Base-by-base conservation (phyloP, 768 basidiomycete genomes). In the Kockovaella imperatae region DNA sequence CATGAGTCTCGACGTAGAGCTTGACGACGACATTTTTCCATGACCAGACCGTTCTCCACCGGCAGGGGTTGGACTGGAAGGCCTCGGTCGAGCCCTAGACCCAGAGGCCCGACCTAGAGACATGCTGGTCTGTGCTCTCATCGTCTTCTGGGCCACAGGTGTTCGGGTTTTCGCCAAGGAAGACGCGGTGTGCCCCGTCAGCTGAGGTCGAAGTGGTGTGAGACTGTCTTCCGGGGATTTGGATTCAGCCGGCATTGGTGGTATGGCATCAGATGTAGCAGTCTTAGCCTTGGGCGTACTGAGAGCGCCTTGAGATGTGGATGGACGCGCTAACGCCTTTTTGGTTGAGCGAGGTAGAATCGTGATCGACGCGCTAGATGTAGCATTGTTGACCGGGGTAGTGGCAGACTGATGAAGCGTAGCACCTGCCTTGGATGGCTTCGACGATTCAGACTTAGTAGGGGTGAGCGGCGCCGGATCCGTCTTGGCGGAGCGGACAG, bases 101-200 rank as follows among this genome's bases (percentile, higher is more conserved):
- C 24, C 38, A 15, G 38, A 8, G 28, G 20, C 24, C 11, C 21
- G 49, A 8, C 49, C 50, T 3, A 50, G 49, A 26, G 36, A 48
- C 43, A 36, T 47, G 34, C 31, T 13, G 32, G 42, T 21, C 18
- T 23, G 15, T 24, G 43, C 24, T 29, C 21, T 21, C 21, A 32
- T 13, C 15, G 23, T 26, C 34, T 6, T 24, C 10, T 25, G 14
- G 26, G 25, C 15, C 40, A 36, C 21, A 15, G 59, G 47, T 5
- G 50, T 49, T 17, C 59, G 49, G n/a, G 56, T 42, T 50, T 65
- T 65, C 5, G 64, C 64, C 5, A 65, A 41, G 14, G 45, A 54
- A 8, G 57, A 59, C 8, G 64, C 64, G 64, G 64, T 3, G 64
- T 65, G 2, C 64, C n/a, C 64, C 3, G 64, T 65, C n/a, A 62